Base-by-base conservation (phyloP, 768 basidiomycete genomes). In the Rhodocollybia butyracea region DNA sequence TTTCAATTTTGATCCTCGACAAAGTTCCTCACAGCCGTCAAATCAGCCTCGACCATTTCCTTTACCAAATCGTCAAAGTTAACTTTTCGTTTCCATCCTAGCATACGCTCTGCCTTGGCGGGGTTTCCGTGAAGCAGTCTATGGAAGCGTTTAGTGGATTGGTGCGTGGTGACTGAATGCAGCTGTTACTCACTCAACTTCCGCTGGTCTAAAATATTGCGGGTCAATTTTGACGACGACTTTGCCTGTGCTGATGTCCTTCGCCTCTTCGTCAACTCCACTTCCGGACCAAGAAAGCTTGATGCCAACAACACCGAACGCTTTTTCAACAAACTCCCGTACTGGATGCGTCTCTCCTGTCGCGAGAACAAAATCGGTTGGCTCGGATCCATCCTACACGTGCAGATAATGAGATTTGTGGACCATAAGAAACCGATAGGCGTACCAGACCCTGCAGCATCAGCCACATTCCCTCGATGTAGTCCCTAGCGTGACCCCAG, bases 391-490 rank as follows among this genome's bases (percentile, higher is more conserved):
- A n/a, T n/a, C n/a, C n/a, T n/a, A n/a, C n/a, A n/a, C n/a, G 30
- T 5, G 3, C 30, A 29, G 5, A 29, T 15, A 15, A 4, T 45
- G 3, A 29, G 3, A 15, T 27, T 29, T 19, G 21, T 13, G 34
- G 10, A 36, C 3, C 15, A 31, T 30, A 7, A 34, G 38, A 12
- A 19, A 29, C 12, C n/a, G 19, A 12, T 8, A 38, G 8, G 19
- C 48, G 5, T 50, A 50, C 48, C 31, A 50, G 34, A 10, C 96
- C 93, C 70, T 98, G 95, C 42, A 98, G 84, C 84, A 98, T 94
- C 65, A 80, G 79, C 94, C 94, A 97, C 95, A 97, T 97, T 38
- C 95, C 95, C 72, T 98, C 95, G 10, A 97, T 89, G 68, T 96
- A 97, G 68, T 93, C 90, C 57, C 83, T 84, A 47, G 89, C 94